These are phyloP conservation scores for Termitomyces sp. DNA, from an alignment of 768 basidiomycete genomes.

Conservation along the genomic window DNA sequence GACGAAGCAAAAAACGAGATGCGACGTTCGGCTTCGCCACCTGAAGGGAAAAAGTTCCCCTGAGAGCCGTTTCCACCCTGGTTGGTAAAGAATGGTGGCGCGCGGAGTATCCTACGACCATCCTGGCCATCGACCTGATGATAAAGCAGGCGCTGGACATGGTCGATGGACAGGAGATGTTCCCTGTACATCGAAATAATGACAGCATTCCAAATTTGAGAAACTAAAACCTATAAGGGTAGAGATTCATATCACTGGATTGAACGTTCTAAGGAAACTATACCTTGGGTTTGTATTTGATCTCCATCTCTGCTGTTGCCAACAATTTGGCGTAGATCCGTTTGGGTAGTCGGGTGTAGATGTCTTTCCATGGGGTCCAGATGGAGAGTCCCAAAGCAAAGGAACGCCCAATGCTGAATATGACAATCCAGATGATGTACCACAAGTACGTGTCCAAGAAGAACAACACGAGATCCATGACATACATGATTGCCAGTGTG, in stretches of 20 bases:
- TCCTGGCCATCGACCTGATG: slow-evolving; percentile 92
- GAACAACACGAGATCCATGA: slow-evolving; percentile 97
- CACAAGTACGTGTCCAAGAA: slow-evolving; percentile 99
- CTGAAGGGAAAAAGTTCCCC: slow-evolving; percentile 86
- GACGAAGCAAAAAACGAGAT: slow-evolving; percentile 99
- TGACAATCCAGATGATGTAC: slow-evolving; percentile 99
- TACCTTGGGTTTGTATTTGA: slow-evolving; percentile 99
- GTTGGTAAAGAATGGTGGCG: slow-evolving; percentile 97
- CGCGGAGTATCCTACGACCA: slow-evolving; percentile 87
- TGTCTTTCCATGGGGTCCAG: slow-evolving; percentile 99
- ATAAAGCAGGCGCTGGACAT: slow-evolving; percentile 95
- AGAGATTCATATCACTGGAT: not conserved
- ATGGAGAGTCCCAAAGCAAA: slow-evolving; percentile 93
- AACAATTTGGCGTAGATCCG: slow-evolving; percentile 96
- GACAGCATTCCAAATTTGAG: slow-evolving; percentile 98
- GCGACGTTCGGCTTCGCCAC: slow-evolving; percentile 94
- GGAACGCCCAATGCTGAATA: slow-evolving; percentile 86
- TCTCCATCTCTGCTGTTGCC: slow-evolving; percentile 96
- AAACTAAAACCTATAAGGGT: slow-evolving; percentile 78
- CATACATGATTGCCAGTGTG: slow-evolving; percentile 95
- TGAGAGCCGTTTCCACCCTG: slow-evolving; percentile 70
- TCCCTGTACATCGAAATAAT: slow-evolving; percentile 99
- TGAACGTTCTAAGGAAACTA: not conserved
- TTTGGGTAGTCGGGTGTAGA: slow-evolving; percentile 93
- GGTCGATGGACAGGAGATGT: slow-evolving; percentile 94